Evolutionary conservation across 805 yeast genomes (phyloP).

Genomic region (Saccharomycopsis sp.): DNA sequence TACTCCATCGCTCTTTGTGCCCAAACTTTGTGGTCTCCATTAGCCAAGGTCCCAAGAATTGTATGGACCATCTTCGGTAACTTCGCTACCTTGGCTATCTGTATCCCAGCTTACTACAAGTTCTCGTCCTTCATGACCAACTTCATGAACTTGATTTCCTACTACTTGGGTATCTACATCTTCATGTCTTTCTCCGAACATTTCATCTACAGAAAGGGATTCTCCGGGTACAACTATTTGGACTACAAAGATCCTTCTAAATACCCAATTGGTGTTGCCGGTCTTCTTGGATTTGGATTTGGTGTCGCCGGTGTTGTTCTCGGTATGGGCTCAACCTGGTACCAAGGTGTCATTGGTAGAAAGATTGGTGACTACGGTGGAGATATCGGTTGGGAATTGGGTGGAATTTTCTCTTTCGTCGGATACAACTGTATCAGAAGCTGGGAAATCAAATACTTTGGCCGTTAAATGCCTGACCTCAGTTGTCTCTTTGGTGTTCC

Average conservation of each 20-base stretch:
- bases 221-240: slow-evolving; percentile 53
- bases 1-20: slow-evolving; percentile 85
- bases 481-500: not conserved
- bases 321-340: slow-evolving; percentile 89
- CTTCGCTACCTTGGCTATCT: slow-evolving; percentile 70
- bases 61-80: slow-evolving; percentile 77
- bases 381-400: slow-evolving; percentile 82
- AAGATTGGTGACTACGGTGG: slow-evolving; percentile 62
- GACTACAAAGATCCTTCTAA: slow-evolving; percentile 50
- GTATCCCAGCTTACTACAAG: slow-evolving; percentile 80
- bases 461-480: slow-evolving; percentile 28
- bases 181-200: slow-evolving; percentile 77
- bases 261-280: slow-evolving; percentile 75
- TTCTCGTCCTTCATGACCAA: slow-evolving; percentile 69
- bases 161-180: slow-evolving; percentile 82
- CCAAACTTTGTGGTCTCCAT: slow-evolving; percentile 75
- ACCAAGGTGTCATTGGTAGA: slow-evolving; percentile 59
- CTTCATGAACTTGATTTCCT: slow-evolving; percentile 88
- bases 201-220: slow-evolving; percentile 64
- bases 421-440: slow-evolving; percentile 57
- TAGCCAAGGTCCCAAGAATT: slow-evolving; percentile 72
- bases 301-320: slow-evolving; percentile 82
- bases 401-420: slow-evolving; percentile 58
- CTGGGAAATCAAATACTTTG: slow-evolving; percentile 62
- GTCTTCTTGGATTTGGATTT: slow-evolving; percentile 67